Evolutionary conservation across 768 basidiomycete species (phyloP), one percentile per base, ranked within the genome.

Genomic region (Pleurotus cornucopiae): DNA sequence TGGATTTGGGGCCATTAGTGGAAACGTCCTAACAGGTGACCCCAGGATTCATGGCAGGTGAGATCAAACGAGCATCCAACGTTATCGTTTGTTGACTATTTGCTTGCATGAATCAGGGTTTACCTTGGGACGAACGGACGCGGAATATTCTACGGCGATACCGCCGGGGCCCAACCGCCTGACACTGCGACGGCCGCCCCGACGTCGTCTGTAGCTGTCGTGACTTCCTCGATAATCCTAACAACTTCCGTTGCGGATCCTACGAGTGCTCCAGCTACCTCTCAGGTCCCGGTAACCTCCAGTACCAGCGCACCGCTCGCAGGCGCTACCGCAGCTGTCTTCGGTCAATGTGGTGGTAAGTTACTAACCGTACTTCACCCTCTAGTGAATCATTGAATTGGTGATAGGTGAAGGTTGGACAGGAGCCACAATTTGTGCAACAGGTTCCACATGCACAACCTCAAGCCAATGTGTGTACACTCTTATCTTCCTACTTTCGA

Each of bases 51-150:
- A 83, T 60, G 80, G 81, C 49, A 75, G 82, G 82, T 82, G 46
- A 59, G 73, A 34, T 34, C 3, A 9, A 34, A 34, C 2, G 9
- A 34, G 2, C 18, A 14, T 47, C 13, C 46, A 20, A 26, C 16
- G 23, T 2, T 0, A 20, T 16, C 7, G 9, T 30, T 30, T 30
- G 7, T 2, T 11, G 30, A 34, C 30, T 1, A 34, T 34, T 34
- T 34, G 9, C n/a, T 16, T 18, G 41, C 38, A 30, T 39, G n/a
- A 11, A 9, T 11, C 54, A 83, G 83, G 4, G 81, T 82, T 0
- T 84, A 84, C 57, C 74, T 83, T 43, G 82, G 82, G 5, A 84
- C 82, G 4, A 83, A 83, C 60, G 83, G 82, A 23, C 77, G 83
- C 23, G 82, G 82, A 13, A 78, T 76, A 43, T 82, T 81, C 67